phyloP scores from a whole-genome alignment of 345 rosid species.

The Chamaenerion angustifolium region DNA sequence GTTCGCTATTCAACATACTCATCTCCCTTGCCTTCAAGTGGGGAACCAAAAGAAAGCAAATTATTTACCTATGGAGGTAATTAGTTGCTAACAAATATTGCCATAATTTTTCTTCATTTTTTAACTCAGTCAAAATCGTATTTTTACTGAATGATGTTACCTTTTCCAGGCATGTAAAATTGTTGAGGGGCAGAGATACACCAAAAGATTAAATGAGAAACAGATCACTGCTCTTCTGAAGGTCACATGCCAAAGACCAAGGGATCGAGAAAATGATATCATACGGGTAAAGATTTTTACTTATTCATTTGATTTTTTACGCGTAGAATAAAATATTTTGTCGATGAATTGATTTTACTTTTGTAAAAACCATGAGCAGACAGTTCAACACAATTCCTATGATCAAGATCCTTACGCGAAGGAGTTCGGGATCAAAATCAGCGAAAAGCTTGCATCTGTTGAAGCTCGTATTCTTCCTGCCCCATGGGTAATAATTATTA shows the following conservation, averaged over 20 bases:
- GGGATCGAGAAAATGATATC: conserved; percentile 83
- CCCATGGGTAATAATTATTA: conserved; percentile 65
- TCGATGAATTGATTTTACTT: too few species aligned
- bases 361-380: too few species aligned
- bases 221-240: conserved; percentile 85
- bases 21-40: conserved; percentile 96
- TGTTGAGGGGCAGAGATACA: conserved; percentile 91
- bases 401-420: conserved; percentile 91
- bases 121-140: background rate
- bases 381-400: conserved; percentile 81
- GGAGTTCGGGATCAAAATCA: conserved; percentile 89
- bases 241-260: conserved; percentile 95
- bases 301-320: too few species aligned
- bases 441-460: conserved; percentile 82
- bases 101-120: background rate
- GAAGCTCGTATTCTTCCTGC: conserved; percentile 99
- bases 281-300: conserved; percentile 28
- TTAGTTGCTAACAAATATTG: background rate
- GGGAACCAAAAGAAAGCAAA: conserved; percentile 97
- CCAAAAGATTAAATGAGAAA: conserved; percentile 85
- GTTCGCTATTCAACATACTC: conserved; percentile 77
- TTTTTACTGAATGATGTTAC: background rate
- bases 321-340: too few species aligned
- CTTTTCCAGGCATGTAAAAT: conserved; percentile 79
- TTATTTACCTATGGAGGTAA: conserved; percentile 98